Base-by-base conservation (phyloP, 805 yeast genomes). In the Kodamaea hsintzibuensis region DNA sequence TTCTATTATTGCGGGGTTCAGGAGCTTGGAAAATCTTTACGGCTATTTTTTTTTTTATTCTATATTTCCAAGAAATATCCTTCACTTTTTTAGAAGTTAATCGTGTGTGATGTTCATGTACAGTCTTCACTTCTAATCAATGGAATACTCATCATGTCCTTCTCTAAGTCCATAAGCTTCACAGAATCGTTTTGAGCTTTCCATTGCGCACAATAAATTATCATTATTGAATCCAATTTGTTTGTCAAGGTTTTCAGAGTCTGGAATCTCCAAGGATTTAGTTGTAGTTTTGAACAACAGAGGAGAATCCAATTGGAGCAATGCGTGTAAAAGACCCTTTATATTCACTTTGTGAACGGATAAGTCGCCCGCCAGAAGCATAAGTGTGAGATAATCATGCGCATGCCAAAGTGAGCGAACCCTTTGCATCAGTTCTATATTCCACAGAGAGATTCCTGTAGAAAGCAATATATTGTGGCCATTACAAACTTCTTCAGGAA, bases 401-500 rank as follows among this genome's bases (percentile, higher is more conserved):
- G 49, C 49, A 9, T 40, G 16, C 64, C 62, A 64, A 1, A 54
- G 55, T 8, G 40, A 42, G 10, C 18, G 17, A 2, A 43, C 46
- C 2, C 40, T 40, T 6, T 17, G 16, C 18, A 55, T 37, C 2
- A 47, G 42, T 9, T 50, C 46, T 12, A 60, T 33, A 4, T 46
- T 51, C 83, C 82, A 79, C 47, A 65, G 68, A 3, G 80, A 67
- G 16, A 79, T 73, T 7, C 80, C 77, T 56, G 77, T 78, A 0
- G 82, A 80, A 16, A 77, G 73, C 17, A 79, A 65, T 1, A 76
- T 78, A 50, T 73, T 77, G 5, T 73, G 74, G 4, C 57, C 55
- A 40, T 55, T 59, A 57, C 76, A 74, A 7, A 68, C 52, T 4
- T 63, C 58, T 8, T 57, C 54, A 2, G 71, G 70, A 10, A 57